Evolutionary conservation across 805 yeast species (phyloP).

Genomic region (Candida glaebosa): DNA sequence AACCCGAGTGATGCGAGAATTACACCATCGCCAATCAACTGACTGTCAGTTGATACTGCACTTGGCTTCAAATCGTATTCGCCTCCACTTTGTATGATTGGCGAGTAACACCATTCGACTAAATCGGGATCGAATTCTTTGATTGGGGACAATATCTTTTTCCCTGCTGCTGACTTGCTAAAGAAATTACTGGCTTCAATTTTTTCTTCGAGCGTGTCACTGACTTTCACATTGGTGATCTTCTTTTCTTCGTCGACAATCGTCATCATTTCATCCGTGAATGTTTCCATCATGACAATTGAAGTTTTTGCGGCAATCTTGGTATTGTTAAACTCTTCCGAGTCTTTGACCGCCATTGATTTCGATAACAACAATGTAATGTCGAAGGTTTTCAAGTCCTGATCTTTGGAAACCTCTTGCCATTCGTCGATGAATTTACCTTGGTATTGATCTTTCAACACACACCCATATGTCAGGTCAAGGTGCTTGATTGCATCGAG

Average conservation of each 20-base stretch:
- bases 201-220: slow-evolving; percentile 74
- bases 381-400: slow-evolving; percentile 42
- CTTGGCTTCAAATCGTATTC: slow-evolving; percentile 80
- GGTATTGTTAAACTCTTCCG: slow-evolving; percentile 63
- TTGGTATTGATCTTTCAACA: slow-evolving; percentile 71
- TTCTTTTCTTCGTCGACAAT: slow-evolving; percentile 83
- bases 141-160: slow-evolving; percentile 47
- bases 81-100: slow-evolving; percentile 86
- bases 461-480: slow-evolving; percentile 51
- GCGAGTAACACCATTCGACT: slow-evolving; percentile 92
- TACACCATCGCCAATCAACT: slow-evolving; percentile 65
- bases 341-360: slow-evolving; percentile 72
- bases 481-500: slow-evolving; percentile 42
- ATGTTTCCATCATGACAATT: slow-evolving; percentile 71
- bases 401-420: slow-evolving; percentile 42
- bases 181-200: slow-evolving; percentile 73
- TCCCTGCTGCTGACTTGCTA: slow-evolving; percentile 47
- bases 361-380: slow-evolving; percentile 48
- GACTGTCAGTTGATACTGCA: slow-evolving; percentile 68
- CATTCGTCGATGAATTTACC: slow-evolving; percentile 88
- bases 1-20: slow-evolving; percentile 82
- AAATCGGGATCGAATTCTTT: slow-evolving; percentile 68
- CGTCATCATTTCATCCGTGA: slow-evolving; percentile 84
- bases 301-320: slow-evolving; percentile 75
- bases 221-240: slow-evolving; percentile 66